phyloP scores from a whole-genome alignment of 2,329 filamentous ascomycete genomes.

The Fusarium miscanthi region DNA sequence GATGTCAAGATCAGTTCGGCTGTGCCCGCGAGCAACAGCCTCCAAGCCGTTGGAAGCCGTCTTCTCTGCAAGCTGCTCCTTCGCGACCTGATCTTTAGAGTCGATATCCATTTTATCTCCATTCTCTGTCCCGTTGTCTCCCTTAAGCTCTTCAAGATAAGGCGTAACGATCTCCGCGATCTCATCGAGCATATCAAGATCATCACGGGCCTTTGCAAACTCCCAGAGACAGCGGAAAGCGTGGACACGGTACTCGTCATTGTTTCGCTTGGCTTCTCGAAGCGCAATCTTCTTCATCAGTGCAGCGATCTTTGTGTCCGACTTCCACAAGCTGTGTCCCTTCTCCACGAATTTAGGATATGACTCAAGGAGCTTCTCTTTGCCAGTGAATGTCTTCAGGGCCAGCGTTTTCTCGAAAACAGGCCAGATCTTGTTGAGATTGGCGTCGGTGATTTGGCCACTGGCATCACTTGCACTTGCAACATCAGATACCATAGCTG shows the following conservation, averaged over 20 bases:
- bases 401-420: constrained; percentile 82
- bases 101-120: constrained; percentile 79
- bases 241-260: constrained; percentile 82
- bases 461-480: constrained; percentile 66
- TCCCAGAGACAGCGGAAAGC: constrained; percentile 78
- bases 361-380: constrained; percentile 83
- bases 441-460: constrained; percentile 68
- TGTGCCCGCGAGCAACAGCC: constrained; percentile 63
- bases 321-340: constrained; percentile 67
- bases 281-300: constrained; percentile 83
- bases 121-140: constrained; percentile 68
- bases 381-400: constrained; percentile 93
- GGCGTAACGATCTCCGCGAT: constrained; percentile 72
- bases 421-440: constrained; percentile 79
- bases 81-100: constrained; percentile 47
- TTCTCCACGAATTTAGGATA: constrained; percentile 82
- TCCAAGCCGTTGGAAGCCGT: constrained; percentile 63
- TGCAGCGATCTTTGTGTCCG: constrained; percentile 63
- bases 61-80: constrained; percentile 56
- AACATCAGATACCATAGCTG: constrained; percentile 76
- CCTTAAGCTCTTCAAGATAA: constrained; percentile 67
- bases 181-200: constrained; percentile 76
- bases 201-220: constrained; percentile 74
- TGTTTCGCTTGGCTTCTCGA: constrained; percentile 92
- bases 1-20: constrained; percentile 53